Evolutionary conservation across 129 eudicot genomes (phyloP), one percentile per base, ranked within the genome.

Genomic region (Flaveria trinervia): DNA sequence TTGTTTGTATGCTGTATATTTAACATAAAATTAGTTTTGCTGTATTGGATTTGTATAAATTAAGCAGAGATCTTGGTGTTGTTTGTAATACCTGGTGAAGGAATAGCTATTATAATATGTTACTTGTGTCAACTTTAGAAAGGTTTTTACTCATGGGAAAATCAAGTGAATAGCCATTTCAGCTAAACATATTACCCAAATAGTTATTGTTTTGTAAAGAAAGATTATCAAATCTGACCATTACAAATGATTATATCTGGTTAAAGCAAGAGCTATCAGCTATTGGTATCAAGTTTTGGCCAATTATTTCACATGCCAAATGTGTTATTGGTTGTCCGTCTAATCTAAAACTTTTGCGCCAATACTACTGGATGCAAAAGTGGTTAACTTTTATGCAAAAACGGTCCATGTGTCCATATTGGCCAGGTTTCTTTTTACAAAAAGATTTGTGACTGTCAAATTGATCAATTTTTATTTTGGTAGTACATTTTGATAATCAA

Each of bases 71-170:
- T 61, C 17, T 26, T 61, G 17, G 68, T 26, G 43, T 15, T 61
- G 68, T 61, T 61, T 61, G 68, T 10, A 59, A 59, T 61, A 26
- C 68, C 41, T 26, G 41, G 39, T 61, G 68, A 26, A 25, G 68
- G 17, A 28, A 26, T 61, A 26, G 68, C 28, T 61, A 14, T 61
- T 25, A 25, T 14, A 61, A 16, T 11, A 9, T 61, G 68, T 61
- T 20, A 11, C 6, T 13, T 61, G 68, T 61, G 26, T 43, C 28
- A 61, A 25, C 10, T 22, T 59, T 5, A 10, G 33, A 59, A 22
- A 36, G 36, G 65, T 59, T 59, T 36, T 59, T 23, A 57, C 26
- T 57, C 28, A 22, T 18, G 26, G 65, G 26, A 57, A 36, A 57
- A 8, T 13, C 5, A 14, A 2, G n/a, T 49, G 54, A 49, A 49